Evolutionary conservation across 768 basidiomycete genomes (phyloP), one percentile per base, ranked within the genome.

Genomic region (Phanerodontia chrysosporium): DNA sequence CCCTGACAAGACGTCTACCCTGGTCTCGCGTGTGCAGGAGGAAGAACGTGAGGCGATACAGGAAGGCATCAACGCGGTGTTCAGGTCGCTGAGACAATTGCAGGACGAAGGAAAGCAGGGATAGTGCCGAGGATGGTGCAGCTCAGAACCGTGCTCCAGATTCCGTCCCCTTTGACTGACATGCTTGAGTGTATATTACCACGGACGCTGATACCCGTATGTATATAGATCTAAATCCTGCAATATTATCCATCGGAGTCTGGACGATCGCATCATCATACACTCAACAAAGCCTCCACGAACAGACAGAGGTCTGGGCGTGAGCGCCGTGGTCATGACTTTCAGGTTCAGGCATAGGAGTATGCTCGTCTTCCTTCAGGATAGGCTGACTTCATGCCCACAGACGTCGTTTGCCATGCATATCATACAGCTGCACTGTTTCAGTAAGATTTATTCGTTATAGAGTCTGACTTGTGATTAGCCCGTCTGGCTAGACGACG

Each of bases 1-100:
- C 66, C 86, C 87, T 1, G 86, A 88, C 67, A 87, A 87, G 72
- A 73, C 82, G 63, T 75, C 78, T 3, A 57, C 62, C 1, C 59
- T 85, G 16, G 64, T 84, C n/a, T 61, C 67, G 16, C 74, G 76
- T 35, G 77, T 83, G 8, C 68, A 70, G 1, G 72, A 74, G 1
- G 74, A 76, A n/a, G 81, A 85, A 58, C 57, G 70, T 60, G 75
- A 78, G 21, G 69, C 65, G 5, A 80, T 84, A 9, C 71, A 67
- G 25, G 74, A 76, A 51, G 84, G 82, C 0, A 73, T 85, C 8
- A 74, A 76, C 59, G 55, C 70, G 21, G 78, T 85, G 6, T 76
- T 77, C 59, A 49, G 65, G 29, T 61, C 66, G 59, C 68, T 77
- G 61, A 75, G 67, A 54, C 49, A 54, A 22, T 62, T 76, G 48